Conservation (phyloP, 352 stramenopile genomes). For the Sclerospora graminicola region DNA sequence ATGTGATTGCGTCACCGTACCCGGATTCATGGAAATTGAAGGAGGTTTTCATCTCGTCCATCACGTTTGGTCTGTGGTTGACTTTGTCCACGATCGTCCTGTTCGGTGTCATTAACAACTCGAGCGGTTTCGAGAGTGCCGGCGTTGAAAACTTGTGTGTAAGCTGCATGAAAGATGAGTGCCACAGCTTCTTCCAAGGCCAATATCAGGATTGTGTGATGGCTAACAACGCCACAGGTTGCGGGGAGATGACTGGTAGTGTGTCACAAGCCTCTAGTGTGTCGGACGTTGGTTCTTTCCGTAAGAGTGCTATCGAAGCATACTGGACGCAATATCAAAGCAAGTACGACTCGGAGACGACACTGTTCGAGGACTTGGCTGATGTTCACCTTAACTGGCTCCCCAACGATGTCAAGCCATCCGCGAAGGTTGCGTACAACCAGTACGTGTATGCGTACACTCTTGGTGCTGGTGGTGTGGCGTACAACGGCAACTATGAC, state of each 20-base stretch:
- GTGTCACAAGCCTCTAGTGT: constrained; percentile 28
- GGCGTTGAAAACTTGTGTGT: constrained; percentile 60
- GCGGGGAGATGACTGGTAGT: constrained; percentile 49
- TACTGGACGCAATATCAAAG: constrained; percentile 35
- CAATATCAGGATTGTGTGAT: constrained; percentile 41
- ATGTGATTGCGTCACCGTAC: constrained; percentile 46
- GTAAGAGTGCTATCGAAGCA: constrained; percentile 22
- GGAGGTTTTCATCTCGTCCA: constrained; percentile 59
- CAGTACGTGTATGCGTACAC: constrained; percentile 65
- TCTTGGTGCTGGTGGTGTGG: constrained; percentile 15
- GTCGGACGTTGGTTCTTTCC: constrained; percentile 29
- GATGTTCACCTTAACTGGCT: constrained; percentile 48
- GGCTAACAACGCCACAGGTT: constrained; percentile 33
- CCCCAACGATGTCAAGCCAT: constrained; percentile 28
- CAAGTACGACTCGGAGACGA: constrained; percentile 37
- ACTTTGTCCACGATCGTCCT: too few species aligned
- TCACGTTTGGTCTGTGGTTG: constrained; percentile 57
- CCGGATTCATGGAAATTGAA: constrained; percentile 67
- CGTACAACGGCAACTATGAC: constrained; percentile 26
- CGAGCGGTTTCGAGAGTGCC: constrained; percentile 35
- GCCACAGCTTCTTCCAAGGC: constrained; percentile 45
- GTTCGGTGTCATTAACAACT: constrained; percentile 51
- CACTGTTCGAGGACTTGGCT: constrained; percentile 46
- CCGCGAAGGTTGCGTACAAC: constrained; percentile 21
- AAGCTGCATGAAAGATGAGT: constrained; percentile 43